phyloP scores from a whole-genome alignment of 225 moss, liverwort and hornwort genomes.

The Pseudoscleropodium purum region DNA sequence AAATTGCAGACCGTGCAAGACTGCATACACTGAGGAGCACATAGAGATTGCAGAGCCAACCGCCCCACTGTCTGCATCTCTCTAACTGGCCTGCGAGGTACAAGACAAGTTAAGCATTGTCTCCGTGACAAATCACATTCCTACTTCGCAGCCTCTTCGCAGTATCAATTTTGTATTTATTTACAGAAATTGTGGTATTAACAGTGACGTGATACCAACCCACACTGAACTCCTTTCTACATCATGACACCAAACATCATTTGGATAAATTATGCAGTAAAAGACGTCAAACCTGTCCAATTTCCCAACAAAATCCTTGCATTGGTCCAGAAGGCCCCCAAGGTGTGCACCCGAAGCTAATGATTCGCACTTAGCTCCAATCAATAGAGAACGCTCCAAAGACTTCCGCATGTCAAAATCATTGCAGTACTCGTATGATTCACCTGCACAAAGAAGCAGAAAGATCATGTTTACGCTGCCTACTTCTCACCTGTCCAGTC shows the following conservation, averaged over 20 bases:
- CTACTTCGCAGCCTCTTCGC: not conserved
- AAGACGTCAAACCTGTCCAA: slow-evolving; percentile 42
- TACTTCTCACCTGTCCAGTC: not conserved
- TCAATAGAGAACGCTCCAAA: slow-evolving; percentile 33
- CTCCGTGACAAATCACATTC: not conserved
- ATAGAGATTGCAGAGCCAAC: slow-evolving; percentile 76
- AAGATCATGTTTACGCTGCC: not conserved
- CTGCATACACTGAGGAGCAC: slow-evolving; percentile 84
- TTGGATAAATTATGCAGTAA: not conserved
- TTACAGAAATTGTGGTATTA: not conserved
- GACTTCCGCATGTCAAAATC: slow-evolving; percentile 58
- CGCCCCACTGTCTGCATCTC: slow-evolving; percentile 58
- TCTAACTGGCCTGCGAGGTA: slow-evolving; percentile 31
- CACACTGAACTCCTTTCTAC: not conserved
- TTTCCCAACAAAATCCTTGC: slow-evolving; percentile 52
- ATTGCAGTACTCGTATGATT: slow-evolving; percentile 34
- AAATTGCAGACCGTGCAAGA: slow-evolving; percentile 52
- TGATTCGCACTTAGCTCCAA: slow-evolving; percentile 33
- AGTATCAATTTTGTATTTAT: not conserved
- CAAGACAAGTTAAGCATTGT: not conserved
- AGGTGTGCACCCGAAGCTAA: slow-evolving; percentile 44
- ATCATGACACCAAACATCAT: not conserved
- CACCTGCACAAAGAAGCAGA: slow-evolving; percentile 6
- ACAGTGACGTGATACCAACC: not conserved
- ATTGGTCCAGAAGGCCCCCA: slow-evolving; percentile 36